Percentiles rank a stretch among this genome's conserved stretches.
These are phyloP conservation scores for Eleusine indica DNA, from an alignment of 176 grass and related monocot genomes.

Conservation along the genomic window DNA sequence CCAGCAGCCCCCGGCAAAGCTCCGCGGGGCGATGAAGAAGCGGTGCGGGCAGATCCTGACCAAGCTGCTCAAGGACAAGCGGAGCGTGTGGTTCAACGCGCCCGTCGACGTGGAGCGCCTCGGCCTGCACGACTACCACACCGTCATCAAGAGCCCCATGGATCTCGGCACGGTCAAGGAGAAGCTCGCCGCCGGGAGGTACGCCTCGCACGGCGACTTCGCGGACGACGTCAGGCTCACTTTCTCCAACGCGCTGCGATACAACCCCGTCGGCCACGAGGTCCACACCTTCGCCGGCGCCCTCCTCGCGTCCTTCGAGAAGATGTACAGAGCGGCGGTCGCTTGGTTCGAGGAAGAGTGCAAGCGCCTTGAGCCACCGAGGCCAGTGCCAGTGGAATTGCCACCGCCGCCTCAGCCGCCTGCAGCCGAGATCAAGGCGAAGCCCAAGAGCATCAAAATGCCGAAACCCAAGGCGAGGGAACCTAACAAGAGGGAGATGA, in stretches of 20 bases:
- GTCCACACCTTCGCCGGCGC: constrained; percentile 80
- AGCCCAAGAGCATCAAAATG: constrained; percentile 46
- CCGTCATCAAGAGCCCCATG: constrained; percentile 86
- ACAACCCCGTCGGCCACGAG: constrained; percentile 72
- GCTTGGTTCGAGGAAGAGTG: constrained; percentile 62
- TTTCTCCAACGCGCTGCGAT: constrained; percentile 77
- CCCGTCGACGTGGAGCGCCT: constrained; percentile 72
- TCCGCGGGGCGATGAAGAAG: constrained; percentile 58
- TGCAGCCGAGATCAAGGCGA: background rate
- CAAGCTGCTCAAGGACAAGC: constrained; percentile 85
- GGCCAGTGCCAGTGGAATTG: constrained; percentile 12
- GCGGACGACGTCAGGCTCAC: constrained; percentile 77
- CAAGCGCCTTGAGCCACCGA: constrained; percentile 14
- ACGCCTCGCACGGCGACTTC: constrained; percentile 61
- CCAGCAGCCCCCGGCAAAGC: constrained; percentile 36
- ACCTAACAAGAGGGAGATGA: constrained; percentile 82
- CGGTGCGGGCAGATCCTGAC: constrained; percentile 71
- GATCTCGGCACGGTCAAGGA: constrained; percentile 79
- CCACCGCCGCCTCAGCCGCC: background rate
- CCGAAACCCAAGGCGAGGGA: constrained; percentile 85
- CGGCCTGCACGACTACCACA: constrained; percentile 77
- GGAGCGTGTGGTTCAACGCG: constrained; percentile 84
- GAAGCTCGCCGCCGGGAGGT: constrained; percentile 52
- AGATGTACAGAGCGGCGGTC: constrained; percentile 43
- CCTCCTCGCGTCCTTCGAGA: constrained; percentile 66